A percentile compares a stretch with the other conserved stretches of the same genome.
phyloP scores from a whole-genome alignment of 2,329 filamentous ascomycete genomes.

The Xylariales sp. region DNA sequence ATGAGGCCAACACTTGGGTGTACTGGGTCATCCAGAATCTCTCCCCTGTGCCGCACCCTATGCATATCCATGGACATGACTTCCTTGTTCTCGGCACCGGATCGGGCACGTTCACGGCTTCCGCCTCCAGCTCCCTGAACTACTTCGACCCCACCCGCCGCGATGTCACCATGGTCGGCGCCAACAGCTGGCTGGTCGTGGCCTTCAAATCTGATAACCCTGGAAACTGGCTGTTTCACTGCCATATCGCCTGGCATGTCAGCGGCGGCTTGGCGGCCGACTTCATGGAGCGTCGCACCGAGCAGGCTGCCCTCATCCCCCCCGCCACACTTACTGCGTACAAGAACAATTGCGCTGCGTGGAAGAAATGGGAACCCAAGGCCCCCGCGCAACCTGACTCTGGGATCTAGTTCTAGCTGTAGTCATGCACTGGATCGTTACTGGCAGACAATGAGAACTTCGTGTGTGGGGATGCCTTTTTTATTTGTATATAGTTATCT shows the following conservation, averaged over 20 bases:
- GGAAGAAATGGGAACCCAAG: no score
- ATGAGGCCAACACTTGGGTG: slow-evolving; percentile 15
- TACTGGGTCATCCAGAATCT: slow-evolving; percentile 53
- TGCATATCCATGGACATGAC: slow-evolving; percentile 69
- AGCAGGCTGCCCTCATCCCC: no score
- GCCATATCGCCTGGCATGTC: slow-evolving; percentile 47
- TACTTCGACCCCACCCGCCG: slow-evolving; percentile 43
- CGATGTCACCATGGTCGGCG: slow-evolving; percentile 44
- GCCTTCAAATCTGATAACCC: slow-evolving; percentile 46
- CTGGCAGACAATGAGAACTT: no score
- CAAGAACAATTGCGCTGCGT: no score
- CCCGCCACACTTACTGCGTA: no score
- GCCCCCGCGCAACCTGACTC: slow-evolving; percentile 7
- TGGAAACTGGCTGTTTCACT: slow-evolving; percentile 45
- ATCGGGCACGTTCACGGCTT: slow-evolving; percentile 38
- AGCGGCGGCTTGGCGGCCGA: not conserved
- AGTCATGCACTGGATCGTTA: no score
- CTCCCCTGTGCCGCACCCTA: slow-evolving; percentile 48
- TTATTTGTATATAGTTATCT: no score
- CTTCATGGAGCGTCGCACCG: not conserved
- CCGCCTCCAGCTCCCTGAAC: slow-evolving; percentile 15
- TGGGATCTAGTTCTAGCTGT: no score
- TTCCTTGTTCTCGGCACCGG: slow-evolving; percentile 62
- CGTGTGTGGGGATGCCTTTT: no score
- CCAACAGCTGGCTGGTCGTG: slow-evolving; percentile 39